phyloP scores from a whole-genome alignment of 345 rosid species.

The Linum tenue region DNA sequence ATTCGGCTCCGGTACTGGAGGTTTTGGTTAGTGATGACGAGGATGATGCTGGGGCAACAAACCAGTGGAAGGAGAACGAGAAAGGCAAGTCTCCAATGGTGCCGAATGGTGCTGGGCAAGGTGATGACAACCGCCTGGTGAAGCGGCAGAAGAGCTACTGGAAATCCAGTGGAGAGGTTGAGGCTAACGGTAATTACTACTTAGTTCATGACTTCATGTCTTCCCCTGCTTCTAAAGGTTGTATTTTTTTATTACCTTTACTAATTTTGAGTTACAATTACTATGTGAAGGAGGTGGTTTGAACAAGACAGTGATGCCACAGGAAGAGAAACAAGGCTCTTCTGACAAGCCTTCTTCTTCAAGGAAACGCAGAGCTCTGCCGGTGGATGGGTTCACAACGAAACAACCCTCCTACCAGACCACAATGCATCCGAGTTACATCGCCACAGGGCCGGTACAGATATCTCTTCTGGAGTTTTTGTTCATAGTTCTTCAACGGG shows the following conservation, averaged over 20 bases:
- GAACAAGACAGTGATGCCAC: background rate
- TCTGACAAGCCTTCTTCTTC: background rate
- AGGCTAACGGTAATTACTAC: too few relatives aligned
- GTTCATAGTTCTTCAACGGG: background rate
- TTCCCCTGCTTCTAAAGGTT: too few relatives aligned
- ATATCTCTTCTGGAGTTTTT: background rate
- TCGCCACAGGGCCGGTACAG: background rate
- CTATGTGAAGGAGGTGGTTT: background rate
- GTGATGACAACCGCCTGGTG: background rate
- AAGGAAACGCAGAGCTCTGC: background rate
- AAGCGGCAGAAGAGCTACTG: background rate
- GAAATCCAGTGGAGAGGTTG: background rate
- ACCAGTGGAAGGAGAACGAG: too few relatives aligned
- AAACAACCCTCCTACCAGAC: background rate
- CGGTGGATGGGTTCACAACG: background rate
- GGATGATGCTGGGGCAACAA: too few relatives aligned
- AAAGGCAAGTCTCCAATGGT: background rate
- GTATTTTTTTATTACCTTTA: too few relatives aligned
- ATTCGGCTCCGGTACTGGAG: too few relatives aligned
- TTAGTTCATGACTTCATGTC: too few relatives aligned
- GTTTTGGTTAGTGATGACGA: too few relatives aligned
- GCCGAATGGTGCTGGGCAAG: too few relatives aligned
- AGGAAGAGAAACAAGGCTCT: background rate
- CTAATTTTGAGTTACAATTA: too few relatives aligned
- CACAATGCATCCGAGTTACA: background rate